Base-by-base conservation (phyloP, 2,329 filamentous ascomycete species). In the Ophiostoma sp. region DNA sequence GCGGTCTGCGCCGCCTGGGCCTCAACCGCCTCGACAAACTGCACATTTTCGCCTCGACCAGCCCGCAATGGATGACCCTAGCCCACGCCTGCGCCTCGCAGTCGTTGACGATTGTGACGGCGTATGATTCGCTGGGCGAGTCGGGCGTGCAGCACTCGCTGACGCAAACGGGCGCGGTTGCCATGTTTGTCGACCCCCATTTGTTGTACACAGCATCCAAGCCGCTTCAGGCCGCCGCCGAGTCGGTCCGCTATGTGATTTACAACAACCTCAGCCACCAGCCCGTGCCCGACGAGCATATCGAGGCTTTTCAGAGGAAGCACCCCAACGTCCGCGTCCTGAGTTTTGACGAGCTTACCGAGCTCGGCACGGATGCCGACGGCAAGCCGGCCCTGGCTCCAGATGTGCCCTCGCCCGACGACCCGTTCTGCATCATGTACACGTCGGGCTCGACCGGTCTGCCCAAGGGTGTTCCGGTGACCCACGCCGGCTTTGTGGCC, bases 61-160 rank as follows among this genome's bases (percentile, higher is more conserved):
- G 92, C 81, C 87, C 90, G 70, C 89, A 93, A 83, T 98, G 95
- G 95, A 87, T 98, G 76, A 89, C 91, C 72, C 89, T 93, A 78
- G 92, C 95, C 64, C 93, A 97, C 81, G 88, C 83, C 61, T 85
- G 92, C 89, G 84, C 90, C 25, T 95, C 94, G 19, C 95, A 98
- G 83, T 95, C 93, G 61, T 90, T 98, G 81, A 90, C 93, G 74
- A 95, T 98, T 77, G 95, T 98, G 69, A 98, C 95, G 63, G 94
- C 95, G 69, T 98, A 98, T 83, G 95, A 98, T 82, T 97, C 94
- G 39, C 91, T 98, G 61, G 95, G 95, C 71, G 89, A 93, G 78
- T 90, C 91, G 75, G 95, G 94, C 64, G 88, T 98, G 76, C 90
- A 92, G 84, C 94, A 97, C 85, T 97, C 94, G 2, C 88, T 98